phyloP scores from a whole-genome alignment of 2,329 filamentous ascomycete species.

The Beauveria brongniartii region DNA sequence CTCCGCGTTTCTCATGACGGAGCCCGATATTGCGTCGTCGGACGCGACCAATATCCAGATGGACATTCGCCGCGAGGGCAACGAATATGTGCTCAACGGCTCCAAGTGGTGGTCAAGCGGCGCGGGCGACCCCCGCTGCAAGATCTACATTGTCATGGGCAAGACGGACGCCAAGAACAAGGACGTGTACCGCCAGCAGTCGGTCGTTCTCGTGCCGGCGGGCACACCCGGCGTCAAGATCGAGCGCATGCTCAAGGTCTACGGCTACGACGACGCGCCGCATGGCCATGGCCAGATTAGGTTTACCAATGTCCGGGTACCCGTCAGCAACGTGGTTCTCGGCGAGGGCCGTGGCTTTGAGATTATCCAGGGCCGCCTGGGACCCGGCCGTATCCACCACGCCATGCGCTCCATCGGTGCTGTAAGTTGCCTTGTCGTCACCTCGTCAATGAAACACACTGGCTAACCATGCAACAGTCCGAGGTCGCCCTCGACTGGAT shows the following conservation, averaged over 20 bases:
- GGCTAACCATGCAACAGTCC: constrained; percentile 36
- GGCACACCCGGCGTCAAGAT: constrained; percentile 80
- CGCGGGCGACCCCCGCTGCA: constrained; percentile 84
- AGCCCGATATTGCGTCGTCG: constrained; percentile 78
- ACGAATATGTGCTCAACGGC: constrained; percentile 87
- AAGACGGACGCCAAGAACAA: constrained; percentile 72
- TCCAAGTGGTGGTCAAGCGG: constrained; percentile 99
- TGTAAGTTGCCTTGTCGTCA: constrained; percentile 32
- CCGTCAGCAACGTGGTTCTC: constrained; percentile 74
- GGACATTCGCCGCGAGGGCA: constrained; percentile 71
- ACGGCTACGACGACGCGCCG: constrained; percentile 96
- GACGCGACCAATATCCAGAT: constrained; percentile 92
- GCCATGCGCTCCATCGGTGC: constrained; percentile 92
- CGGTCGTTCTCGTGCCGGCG: constrained; percentile 81
- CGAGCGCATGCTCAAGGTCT: constrained; percentile 86
- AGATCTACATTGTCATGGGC: constrained; percentile 94
- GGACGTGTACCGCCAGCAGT: constrained; percentile 83
- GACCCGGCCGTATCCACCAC: constrained; percentile 94
- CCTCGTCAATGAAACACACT: background rate
- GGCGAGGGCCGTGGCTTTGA: constrained; percentile 94
- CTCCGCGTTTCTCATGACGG: constrained; percentile 90
- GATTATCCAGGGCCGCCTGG: constrained; percentile 94
- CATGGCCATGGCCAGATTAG: constrained; percentile 92
- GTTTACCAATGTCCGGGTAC: constrained; percentile 86
- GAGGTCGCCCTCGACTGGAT: constrained; percentile 92